Base-by-base conservation (phyloP, 2,329 filamentous ascomycete genomes). In the Ophiostoma ulmi region DNA sequence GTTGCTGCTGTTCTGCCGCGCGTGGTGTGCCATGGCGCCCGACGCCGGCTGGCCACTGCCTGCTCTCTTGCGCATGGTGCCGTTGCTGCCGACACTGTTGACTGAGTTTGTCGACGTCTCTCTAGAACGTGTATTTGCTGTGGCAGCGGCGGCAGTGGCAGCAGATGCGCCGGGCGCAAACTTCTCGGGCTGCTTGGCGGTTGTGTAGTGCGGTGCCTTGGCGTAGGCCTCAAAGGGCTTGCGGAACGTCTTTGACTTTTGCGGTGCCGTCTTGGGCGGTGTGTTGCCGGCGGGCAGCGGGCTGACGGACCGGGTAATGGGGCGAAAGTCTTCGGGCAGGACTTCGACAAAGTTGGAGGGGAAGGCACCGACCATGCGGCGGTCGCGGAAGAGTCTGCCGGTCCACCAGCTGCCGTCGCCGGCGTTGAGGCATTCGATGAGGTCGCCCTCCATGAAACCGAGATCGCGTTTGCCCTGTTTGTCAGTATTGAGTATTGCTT, bases 321-420 rank as follows among this genome's bases (percentile, higher is more conserved):
- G 95, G 71, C 92, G 89, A 78, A 96, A 98, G 78, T 89, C 87
- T 72, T 95, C 88, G 70, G 92, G 91, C 41, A 99, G 86, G 6
- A 99, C 86, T 78, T 96, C 88, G 78, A 99, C 95, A 78, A 99
- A 99, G 81, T 99, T 99, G 77, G 94, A 97, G 0, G 95, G 95
- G 77, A 99, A 99, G 26, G 95, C 84, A 70, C 95, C 95, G 76
- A 97, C 90, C 77, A 94, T 93, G 77, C 94, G 89, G 79, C 91
- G 90, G 81, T 99, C 95, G 75, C 95, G 88, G 78, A 90, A 92
- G 78, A 99, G 82, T 74, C 94, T 88, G 67, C 95, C 95, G 81
- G 94, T 97, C 95, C 95, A 99, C 95, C 95, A 99, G 66, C 92
- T 94, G 69, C 95, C 95, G 81, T 99, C 95, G 74, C 95, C 95